Conservation (phyloP, 176 grass and related monocot genomes). For the Eragrostis curvula region DNA sequence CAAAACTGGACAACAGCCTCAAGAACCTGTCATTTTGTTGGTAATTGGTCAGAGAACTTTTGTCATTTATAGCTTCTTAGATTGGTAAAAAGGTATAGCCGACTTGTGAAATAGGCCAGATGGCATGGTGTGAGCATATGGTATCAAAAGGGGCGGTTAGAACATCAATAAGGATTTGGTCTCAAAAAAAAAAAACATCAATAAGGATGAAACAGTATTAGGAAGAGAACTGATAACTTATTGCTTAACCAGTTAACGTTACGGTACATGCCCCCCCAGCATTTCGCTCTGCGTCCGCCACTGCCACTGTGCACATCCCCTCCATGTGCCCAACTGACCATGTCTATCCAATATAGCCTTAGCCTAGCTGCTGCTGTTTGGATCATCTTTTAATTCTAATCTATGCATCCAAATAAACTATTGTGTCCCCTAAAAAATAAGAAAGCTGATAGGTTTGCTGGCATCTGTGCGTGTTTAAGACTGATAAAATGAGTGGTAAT, state of each 20-base stretch:
- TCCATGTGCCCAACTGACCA: background rate
- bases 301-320: background rate
- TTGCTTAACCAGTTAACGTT: slow-evolving; percentile 6
- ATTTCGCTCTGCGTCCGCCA: no score
- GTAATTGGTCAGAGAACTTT: slow-evolving; percentile 30
- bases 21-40: slow-evolving; percentile 76
- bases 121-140: background rate
- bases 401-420: background rate
- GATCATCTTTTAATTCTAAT: background rate
- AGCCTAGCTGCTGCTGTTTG: background rate
- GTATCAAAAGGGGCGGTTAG: background rate
- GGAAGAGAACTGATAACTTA: background rate
- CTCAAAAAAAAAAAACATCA: no score
- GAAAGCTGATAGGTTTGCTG: background rate
- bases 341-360: background rate
- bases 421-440: background rate
- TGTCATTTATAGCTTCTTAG: background rate
- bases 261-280: no score
- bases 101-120: slow-evolving; percentile 14
- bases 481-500: slow-evolving; percentile 5
- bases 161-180: no score
- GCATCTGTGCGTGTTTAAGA: slow-evolving; percentile 3
- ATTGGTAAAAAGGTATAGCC: slow-evolving; percentile 17
- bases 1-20: slow-evolving; percentile 77
- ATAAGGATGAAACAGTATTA: background rate